phyloP scores from a whole-genome alignment of 768 basidiomycete species.

The Lepiota subincarnata region DNA sequence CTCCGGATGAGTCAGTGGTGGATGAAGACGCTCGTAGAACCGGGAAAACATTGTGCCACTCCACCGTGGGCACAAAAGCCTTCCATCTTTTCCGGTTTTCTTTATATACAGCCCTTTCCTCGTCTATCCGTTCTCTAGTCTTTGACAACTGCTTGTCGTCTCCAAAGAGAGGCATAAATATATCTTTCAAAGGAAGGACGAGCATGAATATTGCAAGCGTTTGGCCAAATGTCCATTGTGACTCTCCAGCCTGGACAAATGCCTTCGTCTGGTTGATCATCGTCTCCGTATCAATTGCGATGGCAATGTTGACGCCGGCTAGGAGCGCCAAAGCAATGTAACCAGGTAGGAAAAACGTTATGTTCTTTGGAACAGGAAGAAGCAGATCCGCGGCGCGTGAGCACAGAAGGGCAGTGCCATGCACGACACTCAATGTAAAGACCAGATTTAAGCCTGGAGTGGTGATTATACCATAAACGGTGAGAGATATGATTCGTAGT shows the following conservation, averaged over 20 bases:
- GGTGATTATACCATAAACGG: not conserved
- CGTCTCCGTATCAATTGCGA: slow-evolving; percentile 6
- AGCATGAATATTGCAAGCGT: not conserved
- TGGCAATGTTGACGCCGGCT: slow-evolving; percentile 4
- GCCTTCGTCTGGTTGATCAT: not conserved
- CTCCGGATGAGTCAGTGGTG: too few relatives aligned
- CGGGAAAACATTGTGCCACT: too few relatives aligned
- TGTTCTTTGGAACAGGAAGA: too few relatives aligned
- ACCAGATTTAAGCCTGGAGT: slow-evolving; percentile 3
- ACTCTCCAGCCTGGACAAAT: not conserved
- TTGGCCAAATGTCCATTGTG: slow-evolving; percentile 1
- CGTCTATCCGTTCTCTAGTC: too few relatives aligned
- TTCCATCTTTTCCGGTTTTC: too few relatives aligned
- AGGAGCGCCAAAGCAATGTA: not conserved
- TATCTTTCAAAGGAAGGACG: not conserved
- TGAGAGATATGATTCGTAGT: slow-evolving; percentile 1
- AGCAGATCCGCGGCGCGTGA: not conserved
- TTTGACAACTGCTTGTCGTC: too few relatives aligned
- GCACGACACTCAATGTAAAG: not conserved
- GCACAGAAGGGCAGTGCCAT: not conserved
- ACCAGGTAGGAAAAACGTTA: not conserved
- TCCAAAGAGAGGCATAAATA: not conserved
- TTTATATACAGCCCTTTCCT: too few relatives aligned
- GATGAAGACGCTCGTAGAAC: too few relatives aligned
- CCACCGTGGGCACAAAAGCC: too few relatives aligned